Evolutionary conservation across 1,139 yeast genomes (phyloP).

Genomic region (Hyphopichia fennica): DNA sequence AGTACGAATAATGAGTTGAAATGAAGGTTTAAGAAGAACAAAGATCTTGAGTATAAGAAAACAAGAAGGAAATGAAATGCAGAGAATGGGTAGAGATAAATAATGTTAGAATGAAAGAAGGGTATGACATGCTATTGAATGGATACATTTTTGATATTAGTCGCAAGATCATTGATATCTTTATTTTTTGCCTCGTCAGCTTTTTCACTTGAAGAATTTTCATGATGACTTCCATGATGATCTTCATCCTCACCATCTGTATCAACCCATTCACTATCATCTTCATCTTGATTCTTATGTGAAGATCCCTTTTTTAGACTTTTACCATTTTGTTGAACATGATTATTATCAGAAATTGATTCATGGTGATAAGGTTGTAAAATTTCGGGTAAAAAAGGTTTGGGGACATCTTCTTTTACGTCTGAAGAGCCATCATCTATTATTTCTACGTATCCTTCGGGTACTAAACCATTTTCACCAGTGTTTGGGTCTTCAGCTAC

Average conservation of each 20-base stretch:
- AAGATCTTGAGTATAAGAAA: no score
- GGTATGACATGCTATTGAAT: neutral
- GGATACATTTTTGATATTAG: neutral
- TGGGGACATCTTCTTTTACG: slow-evolving; percentile 37
- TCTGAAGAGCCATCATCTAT: slow-evolving; percentile 23
- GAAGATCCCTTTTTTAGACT: neutral
- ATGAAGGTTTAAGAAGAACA: no score
- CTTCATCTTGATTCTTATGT: neutral
- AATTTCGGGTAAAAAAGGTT: slow-evolving; percentile 47
- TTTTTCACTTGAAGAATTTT: neutral
- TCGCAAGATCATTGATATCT: neutral
- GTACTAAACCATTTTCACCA: slow-evolving; percentile 89
- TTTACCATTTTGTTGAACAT: neutral
- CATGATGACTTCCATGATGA: slow-evolving; percentile 5
- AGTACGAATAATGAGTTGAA: no score
- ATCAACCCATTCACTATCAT: slow-evolving; percentile 39
- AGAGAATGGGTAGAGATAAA: no score
- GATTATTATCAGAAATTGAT: slow-evolving; percentile 12
- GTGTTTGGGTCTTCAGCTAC: slow-evolving; percentile 83
- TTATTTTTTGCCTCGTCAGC: no score
- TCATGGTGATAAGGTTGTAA: slow-evolving; percentile 21
- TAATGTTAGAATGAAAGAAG: no score
- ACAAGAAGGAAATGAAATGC: no score
- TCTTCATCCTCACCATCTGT: slow-evolving; percentile 14
- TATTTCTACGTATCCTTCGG: slow-evolving; percentile 87